Evolutionary conservation across 129 eudicot genomes (phyloP).

Genomic region (Arctium minus): DNA sequence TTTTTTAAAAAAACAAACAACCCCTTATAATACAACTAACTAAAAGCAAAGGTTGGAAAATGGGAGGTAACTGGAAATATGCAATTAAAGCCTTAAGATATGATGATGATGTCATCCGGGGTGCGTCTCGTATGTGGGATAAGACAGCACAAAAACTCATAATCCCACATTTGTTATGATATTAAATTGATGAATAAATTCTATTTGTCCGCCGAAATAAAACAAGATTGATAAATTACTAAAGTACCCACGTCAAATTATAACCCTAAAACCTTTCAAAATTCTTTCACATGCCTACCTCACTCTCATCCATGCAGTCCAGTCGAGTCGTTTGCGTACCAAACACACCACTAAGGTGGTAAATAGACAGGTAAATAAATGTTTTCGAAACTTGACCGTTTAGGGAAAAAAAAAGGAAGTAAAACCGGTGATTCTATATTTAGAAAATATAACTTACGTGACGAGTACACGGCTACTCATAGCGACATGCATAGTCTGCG

Average conservation of each 20-base stretch:
- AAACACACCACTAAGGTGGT: neutral
- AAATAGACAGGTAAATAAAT: neutral
- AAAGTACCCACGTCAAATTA: too few relatives aligned
- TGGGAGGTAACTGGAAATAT: too few relatives aligned
- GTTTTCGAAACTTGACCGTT: neutral
- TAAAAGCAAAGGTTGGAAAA: too few relatives aligned
- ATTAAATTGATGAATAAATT: neutral
- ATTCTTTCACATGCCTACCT: neutral
- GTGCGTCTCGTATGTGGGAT: neutral
- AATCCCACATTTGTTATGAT: neutral
- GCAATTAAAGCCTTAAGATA: too few relatives aligned
- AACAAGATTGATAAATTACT: neutral
- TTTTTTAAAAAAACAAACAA: too few relatives aligned
- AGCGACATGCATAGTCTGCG: neutral
- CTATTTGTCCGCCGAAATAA: neutral
- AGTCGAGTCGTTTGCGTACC: neutral
- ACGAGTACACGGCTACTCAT: slow-evolving; percentile 1
- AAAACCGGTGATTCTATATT: slow-evolving; percentile 12
- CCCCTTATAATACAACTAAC: too few relatives aligned
- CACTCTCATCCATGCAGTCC: neutral
- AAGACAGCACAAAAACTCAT: neutral
- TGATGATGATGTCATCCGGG: too few relatives aligned
- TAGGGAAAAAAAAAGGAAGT: neutral
- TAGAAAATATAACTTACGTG: neutral
- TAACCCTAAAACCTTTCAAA: too few relatives aligned